A percentile compares a stretch with the other conserved stretches of the same genome.
Evolutionary conservation across 352 stramenopile species (phyloP).

Genomic region (Phytophthora rubi): DNA sequence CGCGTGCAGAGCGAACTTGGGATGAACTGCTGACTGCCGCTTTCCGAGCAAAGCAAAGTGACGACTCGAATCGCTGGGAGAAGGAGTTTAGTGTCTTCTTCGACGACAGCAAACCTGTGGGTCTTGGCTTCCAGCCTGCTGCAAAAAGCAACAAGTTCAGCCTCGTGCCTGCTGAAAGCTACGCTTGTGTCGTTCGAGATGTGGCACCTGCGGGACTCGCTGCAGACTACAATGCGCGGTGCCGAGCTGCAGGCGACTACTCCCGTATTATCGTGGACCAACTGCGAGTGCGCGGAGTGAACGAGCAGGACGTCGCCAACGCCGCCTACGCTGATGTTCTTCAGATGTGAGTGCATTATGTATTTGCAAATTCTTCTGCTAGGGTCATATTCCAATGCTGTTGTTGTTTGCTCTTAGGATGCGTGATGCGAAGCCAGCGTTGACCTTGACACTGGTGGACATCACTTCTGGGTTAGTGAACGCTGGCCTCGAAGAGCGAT

Average conservation of each 20-base stretch:
- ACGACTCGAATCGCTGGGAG: constrained; percentile 39
- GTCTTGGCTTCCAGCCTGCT: constrained; percentile 51
- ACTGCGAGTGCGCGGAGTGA: constrained; percentile 54
- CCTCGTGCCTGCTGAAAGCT: constrained; percentile 24
- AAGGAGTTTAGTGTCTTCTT: constrained; percentile 73
- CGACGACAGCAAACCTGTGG: constrained; percentile 52
- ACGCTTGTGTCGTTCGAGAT: constrained; percentile 52
- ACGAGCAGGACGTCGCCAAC: constrained; percentile 45
- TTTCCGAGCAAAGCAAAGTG: constrained; percentile 20
- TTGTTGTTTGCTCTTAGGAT: constrained; percentile 36
- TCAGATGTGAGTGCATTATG: constrained; percentile 35
- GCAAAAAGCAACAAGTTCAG: constrained; percentile 20
- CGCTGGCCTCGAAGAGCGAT: constrained; percentile 18
- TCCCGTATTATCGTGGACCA: constrained; percentile 50
- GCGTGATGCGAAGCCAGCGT: constrained; percentile 45
- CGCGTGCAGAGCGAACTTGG: constrained; percentile 30
- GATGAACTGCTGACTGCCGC: constrained; percentile 34
- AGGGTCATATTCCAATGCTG: neutral
- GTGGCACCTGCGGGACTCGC: constrained; percentile 48
- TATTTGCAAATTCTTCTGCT: neutral
- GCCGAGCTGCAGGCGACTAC: constrained; percentile 49
- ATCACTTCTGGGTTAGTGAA: constrained; percentile 22
- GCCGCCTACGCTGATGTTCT: constrained; percentile 56
- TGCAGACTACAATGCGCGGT: constrained; percentile 63
- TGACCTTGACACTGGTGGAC: constrained; percentile 57